Evolutionary conservation across 108 stramenopile species (phyloP).

Genomic region (Discostella pseudostelligera): DNA sequence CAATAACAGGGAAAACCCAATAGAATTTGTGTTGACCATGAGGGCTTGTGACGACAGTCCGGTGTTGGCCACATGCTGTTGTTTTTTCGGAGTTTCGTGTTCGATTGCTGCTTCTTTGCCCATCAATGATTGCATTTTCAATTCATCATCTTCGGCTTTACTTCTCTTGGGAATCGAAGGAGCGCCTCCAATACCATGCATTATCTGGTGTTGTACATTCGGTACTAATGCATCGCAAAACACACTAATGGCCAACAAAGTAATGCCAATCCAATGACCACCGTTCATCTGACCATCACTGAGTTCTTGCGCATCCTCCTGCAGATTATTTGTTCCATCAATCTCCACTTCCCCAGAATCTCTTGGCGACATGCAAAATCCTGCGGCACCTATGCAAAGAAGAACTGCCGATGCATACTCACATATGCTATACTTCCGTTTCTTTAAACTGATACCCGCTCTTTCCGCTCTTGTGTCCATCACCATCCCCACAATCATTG

Average conservation of each 20-base stretch:
- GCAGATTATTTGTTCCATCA: slow-evolving; percentile 5
- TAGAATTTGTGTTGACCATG: slow-evolving; percentile 67
- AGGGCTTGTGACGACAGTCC: slow-evolving; percentile 54
- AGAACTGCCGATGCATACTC: slow-evolving; percentile 60
- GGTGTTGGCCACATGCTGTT: slow-evolving; percentile 6
- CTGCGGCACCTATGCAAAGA: slow-evolving; percentile 63
- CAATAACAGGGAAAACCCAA: slow-evolving; percentile 49
- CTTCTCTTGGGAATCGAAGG: slow-evolving; percentile 3
- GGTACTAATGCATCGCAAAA: slow-evolving; percentile 74
- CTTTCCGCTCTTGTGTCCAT: slow-evolving; percentile 40
- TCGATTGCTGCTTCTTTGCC: slow-evolving; percentile 1
- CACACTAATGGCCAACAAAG: slow-evolving; percentile 51
- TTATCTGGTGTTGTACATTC: slow-evolving; percentile 60
- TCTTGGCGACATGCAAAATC: slow-evolving; percentile 45
- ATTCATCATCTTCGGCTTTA: slow-evolving; percentile 22
- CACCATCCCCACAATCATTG: slow-evolving; percentile 61
- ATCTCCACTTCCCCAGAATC: slow-evolving; percentile 12
- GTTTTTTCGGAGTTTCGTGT: background rate
- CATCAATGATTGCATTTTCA: slow-evolving; percentile 32
- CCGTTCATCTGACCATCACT: slow-evolving; percentile 1
- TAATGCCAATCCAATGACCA: slow-evolving; percentile 45
- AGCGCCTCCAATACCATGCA: slow-evolving; percentile 32
- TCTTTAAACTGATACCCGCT: slow-evolving; percentile 26
- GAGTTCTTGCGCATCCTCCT: slow-evolving; percentile 12
- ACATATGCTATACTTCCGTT: slow-evolving; percentile 39